Evolutionary conservation across 345 rosid species (phyloP), one percentile per base, ranked within the genome.

Genomic region (Erucastrum elatum): DNA sequence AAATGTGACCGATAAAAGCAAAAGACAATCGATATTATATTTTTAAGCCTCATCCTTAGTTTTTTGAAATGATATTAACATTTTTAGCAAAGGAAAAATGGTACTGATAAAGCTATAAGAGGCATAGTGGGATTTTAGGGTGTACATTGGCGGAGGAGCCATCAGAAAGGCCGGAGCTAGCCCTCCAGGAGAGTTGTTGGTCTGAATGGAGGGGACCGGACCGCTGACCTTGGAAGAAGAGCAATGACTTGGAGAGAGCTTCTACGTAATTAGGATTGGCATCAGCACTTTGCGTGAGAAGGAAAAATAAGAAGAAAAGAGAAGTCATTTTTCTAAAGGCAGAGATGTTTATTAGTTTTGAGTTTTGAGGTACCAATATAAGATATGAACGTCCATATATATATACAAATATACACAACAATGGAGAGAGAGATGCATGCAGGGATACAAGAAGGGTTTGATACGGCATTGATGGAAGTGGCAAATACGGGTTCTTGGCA

Each of bases 171-270:
- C 91, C 98, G 1, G 97, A 92, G 59, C 37, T 79, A 64, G 92
- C 87, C 84, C 96, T 85, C 98, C 98, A 94, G 8, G 80, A 60
- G 72, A 94, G 5, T 25, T 74, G 78, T 79, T 90, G 93, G 62
- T 76, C 78, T 13, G 72, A 6, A 27, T 94, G 89, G 31, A 92
- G 88, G 69, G 76, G 86, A 63, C 98, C 98, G 0, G 98, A 94
- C 70, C 96, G 84, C 87, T 94, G 98, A 6, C 92, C 98, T 77
- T 94, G 90, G 71, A 94, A 94, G 85, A 94, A 94, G 71, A 94
- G 55, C 6, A 94, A 68, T 62, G 98, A 92, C 82, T 90, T 94
- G 16, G 87, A 84, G 4, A 94, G 82, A 8, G 98, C 98, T 13
- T 94, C 97, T 67, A 41, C 83, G 83, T 94, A 94, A 79, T 90